Conservation (phyloP, 352 stramenopile genomes). For the Globisporangium okanoganense region DNA sequence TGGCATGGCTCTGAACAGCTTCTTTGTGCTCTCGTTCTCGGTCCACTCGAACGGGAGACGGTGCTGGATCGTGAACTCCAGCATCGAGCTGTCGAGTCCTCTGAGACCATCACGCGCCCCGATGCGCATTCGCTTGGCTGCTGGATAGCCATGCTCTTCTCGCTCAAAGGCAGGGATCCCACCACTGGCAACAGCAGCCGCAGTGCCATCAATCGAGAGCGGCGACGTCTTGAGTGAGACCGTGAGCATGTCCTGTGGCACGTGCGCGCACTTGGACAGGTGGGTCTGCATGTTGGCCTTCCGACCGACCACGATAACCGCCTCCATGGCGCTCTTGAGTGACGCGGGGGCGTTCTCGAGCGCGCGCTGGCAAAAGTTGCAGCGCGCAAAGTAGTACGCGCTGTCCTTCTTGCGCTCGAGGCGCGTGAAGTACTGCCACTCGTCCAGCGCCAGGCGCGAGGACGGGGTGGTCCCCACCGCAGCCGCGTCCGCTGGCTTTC, state of each 20-base stretch:
- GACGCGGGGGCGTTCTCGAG: conserved; percentile 43
- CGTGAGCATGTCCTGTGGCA: conserved; percentile 45
- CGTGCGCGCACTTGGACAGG: conserved; percentile 67
- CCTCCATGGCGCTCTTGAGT: conserved; percentile 45
- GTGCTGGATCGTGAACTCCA: conserved; percentile 61
- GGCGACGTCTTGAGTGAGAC: conserved; percentile 15
- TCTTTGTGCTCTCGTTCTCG: conserved; percentile 43
- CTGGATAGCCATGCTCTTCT: conserved; percentile 8
- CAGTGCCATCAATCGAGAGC: conserved; percentile 5
- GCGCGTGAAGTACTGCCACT: conserved; percentile 79
- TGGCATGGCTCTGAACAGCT: conserved; percentile 31
- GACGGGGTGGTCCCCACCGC: not conserved
- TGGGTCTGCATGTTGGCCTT: conserved; percentile 87
- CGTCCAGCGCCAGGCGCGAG: conserved; percentile 52
- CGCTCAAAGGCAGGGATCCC: conserved; percentile 3
- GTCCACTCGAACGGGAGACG: conserved; percentile 64
- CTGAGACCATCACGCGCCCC: not conserved
- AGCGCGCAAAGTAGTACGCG: conserved; percentile 70
- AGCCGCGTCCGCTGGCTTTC: not conserved
- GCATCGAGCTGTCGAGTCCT: conserved; percentile 22
- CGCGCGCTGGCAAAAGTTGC: conserved; percentile 80
- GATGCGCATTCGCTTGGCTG: conserved; percentile 20
- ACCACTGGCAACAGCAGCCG: not conserved
- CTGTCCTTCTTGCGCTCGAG: conserved; percentile 72
- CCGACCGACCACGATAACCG: conserved; percentile 60